phyloP scores from a whole-genome alignment of 179 eudicot genomes.

The Gypsophila paniculata region DNA sequence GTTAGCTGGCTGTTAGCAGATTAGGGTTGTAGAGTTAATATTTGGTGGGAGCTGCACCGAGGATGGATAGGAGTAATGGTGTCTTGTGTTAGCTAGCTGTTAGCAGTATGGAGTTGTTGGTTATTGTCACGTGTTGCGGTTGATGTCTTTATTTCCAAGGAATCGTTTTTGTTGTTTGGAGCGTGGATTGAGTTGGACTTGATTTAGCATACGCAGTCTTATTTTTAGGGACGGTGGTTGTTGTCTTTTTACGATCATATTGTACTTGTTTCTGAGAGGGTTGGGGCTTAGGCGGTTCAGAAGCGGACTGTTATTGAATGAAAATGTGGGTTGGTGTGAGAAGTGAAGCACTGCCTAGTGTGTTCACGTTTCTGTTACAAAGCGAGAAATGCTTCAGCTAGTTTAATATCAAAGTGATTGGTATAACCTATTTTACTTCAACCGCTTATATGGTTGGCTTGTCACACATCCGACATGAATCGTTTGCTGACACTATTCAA shows the following conservation, averaged over 20 bases:
- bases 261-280: slow-evolving; percentile 1
- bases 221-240: background rate
- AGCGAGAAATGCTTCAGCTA: too few species aligned
- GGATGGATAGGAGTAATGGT: background rate
- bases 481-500: too few species aligned
- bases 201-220: background rate
- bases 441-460: too few species aligned
- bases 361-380: background rate
- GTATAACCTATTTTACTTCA: too few species aligned
- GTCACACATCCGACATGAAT: too few species aligned
- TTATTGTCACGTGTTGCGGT: background rate
- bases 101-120: background rate
- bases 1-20: background rate
- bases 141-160: background rate
- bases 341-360: background rate
- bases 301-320: background rate
- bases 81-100: background rate
- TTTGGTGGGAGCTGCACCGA: background rate
- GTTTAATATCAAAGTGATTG: too few species aligned
- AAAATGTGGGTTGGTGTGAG: background rate
- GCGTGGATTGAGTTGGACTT: background rate
- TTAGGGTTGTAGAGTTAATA: background rate
- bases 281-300: background rate
- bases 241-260: background rate
- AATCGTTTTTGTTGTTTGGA: background rate